These are phyloP conservation scores for Yamadazyma membranifaciens DNA, from an alignment of 1,139 yeast species.

Conservation along the genomic window DNA sequence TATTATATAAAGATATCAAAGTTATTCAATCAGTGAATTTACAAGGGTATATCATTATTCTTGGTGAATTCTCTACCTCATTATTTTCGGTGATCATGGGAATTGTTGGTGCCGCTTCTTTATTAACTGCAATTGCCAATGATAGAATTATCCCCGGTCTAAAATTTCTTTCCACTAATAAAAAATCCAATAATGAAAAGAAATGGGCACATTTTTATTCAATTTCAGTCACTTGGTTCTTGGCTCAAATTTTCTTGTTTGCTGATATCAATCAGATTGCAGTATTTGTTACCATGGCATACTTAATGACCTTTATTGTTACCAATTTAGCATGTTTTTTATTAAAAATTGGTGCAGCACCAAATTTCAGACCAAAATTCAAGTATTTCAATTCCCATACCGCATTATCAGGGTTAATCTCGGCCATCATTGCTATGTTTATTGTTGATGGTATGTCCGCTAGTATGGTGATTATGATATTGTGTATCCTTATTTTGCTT, in stretches of 20 bases:
- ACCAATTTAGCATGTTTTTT: constrained; percentile 91
- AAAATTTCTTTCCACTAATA: constrained; percentile 49
- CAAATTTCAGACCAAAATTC: constrained; percentile 94
- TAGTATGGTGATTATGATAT: constrained; percentile 63
- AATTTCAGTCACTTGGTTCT: constrained; percentile 70
- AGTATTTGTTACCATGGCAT: constrained; percentile 94
- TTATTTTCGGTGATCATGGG: constrained; percentile 93
- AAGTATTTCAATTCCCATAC: constrained; percentile 80
- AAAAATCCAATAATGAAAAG: constrained; percentile 39
- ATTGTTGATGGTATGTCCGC: constrained; percentile 93
- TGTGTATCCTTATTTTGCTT: constrained; percentile 63
- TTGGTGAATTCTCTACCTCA: constrained; percentile 89
- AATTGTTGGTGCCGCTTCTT: constrained; percentile 88
- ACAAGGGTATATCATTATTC: constrained; percentile 65
- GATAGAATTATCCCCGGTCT: constrained; percentile 84
- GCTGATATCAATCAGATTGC: constrained; percentile 94
- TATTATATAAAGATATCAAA: constrained; percentile 75
- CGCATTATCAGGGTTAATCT: constrained; percentile 70
- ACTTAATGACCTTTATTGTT: constrained; percentile 90
- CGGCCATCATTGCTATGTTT: constrained; percentile 82
- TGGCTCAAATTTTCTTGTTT: constrained; percentile 80
- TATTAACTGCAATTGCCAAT: constrained; percentile 85
- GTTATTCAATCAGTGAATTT: constrained; percentile 79
- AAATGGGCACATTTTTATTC: constrained; percentile 52
- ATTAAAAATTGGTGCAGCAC: constrained; percentile 86